A percentile compares a stretch with the other conserved stretches of the same genome.
phyloP scores from a whole-genome alignment of 148 eudicot species.

The Fagopyrum homotropicum region DNA sequence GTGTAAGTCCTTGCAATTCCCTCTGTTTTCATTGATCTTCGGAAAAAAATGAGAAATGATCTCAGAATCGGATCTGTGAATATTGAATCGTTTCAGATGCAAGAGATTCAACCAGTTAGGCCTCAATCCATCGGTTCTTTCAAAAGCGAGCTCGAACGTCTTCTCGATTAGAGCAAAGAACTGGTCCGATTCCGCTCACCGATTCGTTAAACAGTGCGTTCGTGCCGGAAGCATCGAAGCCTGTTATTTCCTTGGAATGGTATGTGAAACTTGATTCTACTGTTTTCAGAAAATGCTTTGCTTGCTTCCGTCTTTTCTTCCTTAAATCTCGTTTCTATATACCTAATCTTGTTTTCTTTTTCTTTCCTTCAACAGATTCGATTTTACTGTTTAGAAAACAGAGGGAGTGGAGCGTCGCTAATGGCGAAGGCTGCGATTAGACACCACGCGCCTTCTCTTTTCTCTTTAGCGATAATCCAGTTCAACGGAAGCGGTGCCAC shows the following conservation, averaged over 20 bases:
- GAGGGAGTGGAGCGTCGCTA: constrained; percentile 27
- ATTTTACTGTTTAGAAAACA: constrained; percentile 34
- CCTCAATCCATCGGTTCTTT: constrained; percentile 23
- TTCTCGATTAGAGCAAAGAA: constrained; percentile 27
- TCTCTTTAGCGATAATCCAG: constrained; percentile 39
- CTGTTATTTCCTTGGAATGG: constrained; percentile 42
- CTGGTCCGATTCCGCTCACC: constrained; percentile 39
- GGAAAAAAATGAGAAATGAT: neutral
- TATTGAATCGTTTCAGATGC: constrained; percentile 15
- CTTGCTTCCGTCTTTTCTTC: constrained; percentile 2
- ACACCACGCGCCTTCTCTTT: constrained; percentile 31
- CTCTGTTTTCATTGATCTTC: neutral
- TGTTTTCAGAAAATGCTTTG: neutral
- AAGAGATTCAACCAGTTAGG: constrained; percentile 29
- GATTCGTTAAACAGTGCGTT: constrained; percentile 30
- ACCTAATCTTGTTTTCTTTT: neutral
- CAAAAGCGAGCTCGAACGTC: constrained; percentile 22
- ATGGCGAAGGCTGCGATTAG: constrained; percentile 38
- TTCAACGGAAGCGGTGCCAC: constrained; percentile 45
- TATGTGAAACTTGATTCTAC: constrained; percentile 5
- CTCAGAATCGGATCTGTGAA: neutral
- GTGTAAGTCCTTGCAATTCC: constrained; percentile 27
- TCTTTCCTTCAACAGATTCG: constrained; percentile 28
- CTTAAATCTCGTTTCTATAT: neutral
- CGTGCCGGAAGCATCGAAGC: constrained; percentile 38